These are phyloP conservation scores for Candida cerambycidarum DNA, from an alignment of 805 yeast species.

Conservation along the genomic window DNA sequence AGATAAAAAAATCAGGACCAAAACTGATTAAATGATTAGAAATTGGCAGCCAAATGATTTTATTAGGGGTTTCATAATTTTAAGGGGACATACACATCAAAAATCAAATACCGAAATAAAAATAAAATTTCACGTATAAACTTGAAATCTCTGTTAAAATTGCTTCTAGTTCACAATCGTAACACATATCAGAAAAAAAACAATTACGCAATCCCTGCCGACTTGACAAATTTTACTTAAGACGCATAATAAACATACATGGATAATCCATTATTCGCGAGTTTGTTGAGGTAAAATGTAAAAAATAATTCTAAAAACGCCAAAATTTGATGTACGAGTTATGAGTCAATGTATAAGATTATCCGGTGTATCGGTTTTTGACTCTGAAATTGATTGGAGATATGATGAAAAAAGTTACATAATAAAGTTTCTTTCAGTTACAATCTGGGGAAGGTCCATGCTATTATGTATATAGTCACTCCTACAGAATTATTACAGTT, in stretches of 20 bases:
- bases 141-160: conserved; percentile 4
- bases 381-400: background rate
- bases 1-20: no score
- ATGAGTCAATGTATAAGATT: conserved; percentile 8
- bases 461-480: no score
- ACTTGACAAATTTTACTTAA: background rate
- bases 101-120: background rate
- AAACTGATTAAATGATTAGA: no score
- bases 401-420: no score
- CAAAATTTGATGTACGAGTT: conserved; percentile 7
- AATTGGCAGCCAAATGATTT: background rate
- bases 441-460: no score
- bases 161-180: background rate
- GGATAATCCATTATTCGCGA: background rate
- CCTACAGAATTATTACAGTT: no score
- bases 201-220: conserved; percentile 1
- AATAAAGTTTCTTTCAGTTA: no score
- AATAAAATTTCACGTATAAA: background rate
- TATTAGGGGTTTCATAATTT: background rate
- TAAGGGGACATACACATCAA: background rate
- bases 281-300: background rate
- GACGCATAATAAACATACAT: background rate
- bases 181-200: background rate
- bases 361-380: conserved; percentile 3
- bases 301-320: conserved; percentile 6